Evolutionary conservation across 768 basidiomycete genomes (phyloP).

Genomic region (Pleurotus ostreatus): DNA sequence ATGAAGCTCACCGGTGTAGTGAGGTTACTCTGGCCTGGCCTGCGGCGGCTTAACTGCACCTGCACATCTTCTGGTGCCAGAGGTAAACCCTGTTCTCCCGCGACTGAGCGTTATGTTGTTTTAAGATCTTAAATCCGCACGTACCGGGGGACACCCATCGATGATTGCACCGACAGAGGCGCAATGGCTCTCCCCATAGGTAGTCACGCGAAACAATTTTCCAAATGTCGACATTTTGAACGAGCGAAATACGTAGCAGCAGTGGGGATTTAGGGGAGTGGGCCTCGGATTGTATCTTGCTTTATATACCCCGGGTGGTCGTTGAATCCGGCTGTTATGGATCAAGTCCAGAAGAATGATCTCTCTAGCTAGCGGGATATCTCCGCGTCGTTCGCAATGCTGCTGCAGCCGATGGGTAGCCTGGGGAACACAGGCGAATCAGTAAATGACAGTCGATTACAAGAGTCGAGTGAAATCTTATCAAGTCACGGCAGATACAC

Average conservation of each 20-base stretch:
- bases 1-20: constrained; percentile 79
- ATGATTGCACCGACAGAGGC: constrained; percentile 96
- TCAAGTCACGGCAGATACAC: no score
- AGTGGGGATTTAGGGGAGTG: neutral
- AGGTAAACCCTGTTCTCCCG: constrained; percentile 63
- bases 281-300: no score
- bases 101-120: constrained; percentile 1
- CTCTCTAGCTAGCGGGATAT: no score
- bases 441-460: no score
- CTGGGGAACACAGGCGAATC: no score
- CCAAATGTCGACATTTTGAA: constrained; percentile 88
- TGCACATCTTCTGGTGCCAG: constrained; percentile 85
- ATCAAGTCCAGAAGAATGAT: neutral
- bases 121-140: constrained; percentile 19
- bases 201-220: constrained; percentile 87
- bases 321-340: constrained; percentile 1
- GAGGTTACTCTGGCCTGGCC: constrained; percentile 95
- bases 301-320: no score
- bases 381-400: no score
- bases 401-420: no score
- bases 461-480: no score
- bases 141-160: constrained; percentile 94
- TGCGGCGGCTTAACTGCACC: constrained; percentile 80
- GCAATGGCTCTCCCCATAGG: constrained; percentile 98
- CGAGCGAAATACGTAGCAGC: neutral